Percentiles rank a stretch among this genome's conserved stretches.
phyloP scores from a whole-genome alignment of 495 filamentous ascomycete species.

The Trichocladium uniseriatum region DNA sequence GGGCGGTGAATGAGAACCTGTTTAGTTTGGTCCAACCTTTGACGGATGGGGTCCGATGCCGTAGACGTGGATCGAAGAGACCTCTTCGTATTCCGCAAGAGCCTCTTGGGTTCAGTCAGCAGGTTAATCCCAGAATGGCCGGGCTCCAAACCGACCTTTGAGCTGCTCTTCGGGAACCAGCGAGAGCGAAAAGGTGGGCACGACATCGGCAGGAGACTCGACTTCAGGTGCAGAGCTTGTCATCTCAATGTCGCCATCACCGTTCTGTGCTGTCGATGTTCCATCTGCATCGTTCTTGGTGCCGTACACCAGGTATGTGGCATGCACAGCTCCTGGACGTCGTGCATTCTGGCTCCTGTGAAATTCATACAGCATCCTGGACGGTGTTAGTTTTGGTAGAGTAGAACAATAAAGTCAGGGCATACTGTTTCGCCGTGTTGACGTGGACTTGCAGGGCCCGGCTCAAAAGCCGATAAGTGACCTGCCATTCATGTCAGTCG shows the following conservation, averaged over 20 bases:
- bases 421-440: conserved; percentile 43
- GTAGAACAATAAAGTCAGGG: neutral
- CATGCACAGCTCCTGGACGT: conserved; percentile 64
- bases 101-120: conserved; percentile 42
- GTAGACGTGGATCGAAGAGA: conserved; percentile 77
- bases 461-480: conserved; percentile 77
- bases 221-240: conserved; percentile 57
- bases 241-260: conserved; percentile 66
- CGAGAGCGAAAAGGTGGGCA: conserved; percentile 50
- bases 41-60: conserved; percentile 64
- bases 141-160: conserved; percentile 42
- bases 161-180: conserved; percentile 74
- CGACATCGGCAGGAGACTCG: conserved; percentile 34
- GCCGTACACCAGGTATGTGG: conserved; percentile 81
- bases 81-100: conserved; percentile 56
- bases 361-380: conserved; percentile 87
- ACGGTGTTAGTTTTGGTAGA: neutral
- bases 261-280: conserved; percentile 26
- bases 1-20: neutral
- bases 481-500: conserved; percentile 36
- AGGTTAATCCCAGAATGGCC: neutral
- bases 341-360: conserved; percentile 68
- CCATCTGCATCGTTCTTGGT: conserved; percentile 24
- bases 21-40: conserved; percentile 37
- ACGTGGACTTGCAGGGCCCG: conserved; percentile 71